Evolutionary conservation across 2,329 filamentous ascomycete genomes (phyloP).

Genomic region (Pochonia chlamydosporia): DNA sequence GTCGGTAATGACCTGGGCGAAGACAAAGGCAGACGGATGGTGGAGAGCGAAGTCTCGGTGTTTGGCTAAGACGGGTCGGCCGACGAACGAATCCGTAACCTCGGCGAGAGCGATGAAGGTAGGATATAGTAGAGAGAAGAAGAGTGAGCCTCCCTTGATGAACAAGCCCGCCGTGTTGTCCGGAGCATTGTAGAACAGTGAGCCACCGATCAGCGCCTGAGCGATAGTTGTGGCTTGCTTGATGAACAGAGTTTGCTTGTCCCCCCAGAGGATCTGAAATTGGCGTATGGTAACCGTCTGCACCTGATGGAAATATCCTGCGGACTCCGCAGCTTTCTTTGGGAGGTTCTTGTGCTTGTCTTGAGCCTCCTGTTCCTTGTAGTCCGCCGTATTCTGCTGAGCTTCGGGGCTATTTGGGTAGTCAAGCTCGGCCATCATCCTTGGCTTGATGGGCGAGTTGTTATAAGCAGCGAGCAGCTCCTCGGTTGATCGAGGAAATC

Average conservation of each 20-base stretch:
- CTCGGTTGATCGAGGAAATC: slow-evolving; percentile 39
- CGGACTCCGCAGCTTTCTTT: slow-evolving; percentile 49
- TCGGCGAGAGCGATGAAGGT: slow-evolving; percentile 55
- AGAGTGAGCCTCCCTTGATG: slow-evolving; percentile 56
- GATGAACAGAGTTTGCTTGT: slow-evolving; percentile 58
- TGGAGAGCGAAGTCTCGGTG: slow-evolving; percentile 54
- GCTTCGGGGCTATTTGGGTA: slow-evolving; percentile 48
- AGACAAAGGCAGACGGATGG: slow-evolving; percentile 53
- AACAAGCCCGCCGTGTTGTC: slow-evolving; percentile 55
- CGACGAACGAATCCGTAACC: slow-evolving; percentile 56
- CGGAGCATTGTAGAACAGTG: slow-evolving; percentile 61
- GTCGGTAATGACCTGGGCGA: slow-evolving; percentile 49
- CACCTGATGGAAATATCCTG: slow-evolving; percentile 49
- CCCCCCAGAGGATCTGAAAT: slow-evolving; percentile 60
- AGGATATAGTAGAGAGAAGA: slow-evolving; percentile 50
- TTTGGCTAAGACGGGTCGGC: slow-evolving; percentile 53
- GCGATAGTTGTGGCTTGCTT: slow-evolving; percentile 52
- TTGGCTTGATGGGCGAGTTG: slow-evolving; percentile 40
- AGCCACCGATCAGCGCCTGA: slow-evolving; percentile 58
- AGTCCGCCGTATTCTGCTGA: slow-evolving; percentile 43
- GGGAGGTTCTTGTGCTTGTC: slow-evolving; percentile 52
- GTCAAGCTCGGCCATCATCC: slow-evolving; percentile 50
- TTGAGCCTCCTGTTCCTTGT: slow-evolving; percentile 42
- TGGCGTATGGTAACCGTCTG: slow-evolving; percentile 51
- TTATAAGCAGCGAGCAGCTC: slow-evolving; percentile 45